Percentiles rank a stretch among this genome's conserved stretches.
phyloP scores from a whole-genome alignment of 768 basidiomycete genomes.

The Roridomyces roridus region DNA sequence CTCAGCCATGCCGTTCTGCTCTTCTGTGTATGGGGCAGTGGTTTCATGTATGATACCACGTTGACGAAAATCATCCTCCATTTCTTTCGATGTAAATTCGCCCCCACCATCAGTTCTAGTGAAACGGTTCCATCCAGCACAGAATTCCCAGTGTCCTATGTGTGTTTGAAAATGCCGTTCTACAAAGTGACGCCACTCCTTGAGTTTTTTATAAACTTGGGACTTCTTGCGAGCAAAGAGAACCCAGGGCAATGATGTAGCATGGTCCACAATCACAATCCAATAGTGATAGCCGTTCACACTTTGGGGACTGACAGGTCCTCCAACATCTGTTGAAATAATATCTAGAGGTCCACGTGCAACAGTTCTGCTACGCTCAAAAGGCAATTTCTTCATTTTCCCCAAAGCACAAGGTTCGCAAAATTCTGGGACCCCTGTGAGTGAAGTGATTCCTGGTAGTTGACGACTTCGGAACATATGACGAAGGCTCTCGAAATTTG shows the following conservation, averaged over 20 bases:
- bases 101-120: conserved; percentile 29
- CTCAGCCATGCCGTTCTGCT: conserved; percentile 33
- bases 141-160: conserved; percentile 2
- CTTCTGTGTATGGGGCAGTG: conserved; percentile 28
- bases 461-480: conserved; percentile 19
- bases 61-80: conserved; percentile 8
- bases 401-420: conserved; percentile 27
- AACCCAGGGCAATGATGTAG: background rate
- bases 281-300: conserved; percentile 15
- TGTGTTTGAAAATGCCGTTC: background rate
- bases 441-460: conserved; percentile 1
- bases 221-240: conserved; percentile 3
- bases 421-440: conserved; percentile 20
- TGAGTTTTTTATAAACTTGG: background rate
- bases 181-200: background rate
- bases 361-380: background rate
- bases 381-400: conserved; percentile 24
- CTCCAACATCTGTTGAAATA: conserved; percentile 21
- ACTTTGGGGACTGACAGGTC: conserved; percentile 19
- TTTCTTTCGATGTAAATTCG: conserved; percentile 24
- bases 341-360: conserved; percentile 12
- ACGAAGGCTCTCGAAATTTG: conserved; percentile 2
- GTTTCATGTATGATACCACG: conserved; percentile 26
- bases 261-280: conserved; percentile 24
- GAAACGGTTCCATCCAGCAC: background rate